Percentiles rank a stretch among this genome's conserved stretches.
Conservation (phyloP, 805 yeast species). For the Ogataea polymorpha region DNA sequence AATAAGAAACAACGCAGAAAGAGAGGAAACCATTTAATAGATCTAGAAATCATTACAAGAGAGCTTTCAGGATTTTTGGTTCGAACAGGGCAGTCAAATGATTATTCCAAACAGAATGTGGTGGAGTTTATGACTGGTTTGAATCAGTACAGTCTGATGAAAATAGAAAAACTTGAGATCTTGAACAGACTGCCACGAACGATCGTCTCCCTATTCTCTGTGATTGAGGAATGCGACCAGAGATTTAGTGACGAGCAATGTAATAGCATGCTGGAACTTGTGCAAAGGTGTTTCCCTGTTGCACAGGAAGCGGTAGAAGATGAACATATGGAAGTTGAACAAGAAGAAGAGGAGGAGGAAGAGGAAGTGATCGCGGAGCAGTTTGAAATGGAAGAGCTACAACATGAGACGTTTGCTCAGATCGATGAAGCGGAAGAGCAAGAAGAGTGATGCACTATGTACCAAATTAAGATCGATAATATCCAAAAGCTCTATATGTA, state of each 20-base stretch:
- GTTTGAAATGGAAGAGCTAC: conserved; percentile 26
- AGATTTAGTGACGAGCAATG: conserved; percentile 71
- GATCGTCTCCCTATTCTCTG: conserved; percentile 71
- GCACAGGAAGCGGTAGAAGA: conserved; percentile 26
- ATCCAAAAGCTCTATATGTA: not conserved
- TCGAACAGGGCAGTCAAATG: conserved; percentile 35
- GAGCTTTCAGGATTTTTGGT: conserved; percentile 43
- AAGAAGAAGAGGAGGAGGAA: conserved; percentile 17
- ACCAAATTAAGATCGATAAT: not conserved
- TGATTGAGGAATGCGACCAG: conserved; percentile 90
- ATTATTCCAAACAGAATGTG: conserved; percentile 26
- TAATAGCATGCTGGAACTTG: conserved; percentile 53
- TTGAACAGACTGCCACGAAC: conserved; percentile 78
- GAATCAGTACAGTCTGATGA: conserved; percentile 58
- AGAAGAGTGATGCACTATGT: not conserved
- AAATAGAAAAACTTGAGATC: conserved; percentile 81
- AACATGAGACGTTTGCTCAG: conserved; percentile 23
- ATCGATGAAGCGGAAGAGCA: conserved; percentile 8
- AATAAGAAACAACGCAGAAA: conserved; percentile 29
- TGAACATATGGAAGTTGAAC: conserved; percentile 16
- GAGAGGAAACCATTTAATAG: conserved; percentile 36
- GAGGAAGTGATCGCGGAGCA: conserved; percentile 26
- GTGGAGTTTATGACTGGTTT: conserved; percentile 41
- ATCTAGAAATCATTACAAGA: conserved; percentile 48
- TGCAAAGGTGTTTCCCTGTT: conserved; percentile 52